A percentile compares a stretch with the other conserved stretches of the same genome.
These are phyloP conservation scores for Lithocarpus polystachyus DNA, from an alignment of 306 rosid species.

Conservation along the genomic window DNA sequence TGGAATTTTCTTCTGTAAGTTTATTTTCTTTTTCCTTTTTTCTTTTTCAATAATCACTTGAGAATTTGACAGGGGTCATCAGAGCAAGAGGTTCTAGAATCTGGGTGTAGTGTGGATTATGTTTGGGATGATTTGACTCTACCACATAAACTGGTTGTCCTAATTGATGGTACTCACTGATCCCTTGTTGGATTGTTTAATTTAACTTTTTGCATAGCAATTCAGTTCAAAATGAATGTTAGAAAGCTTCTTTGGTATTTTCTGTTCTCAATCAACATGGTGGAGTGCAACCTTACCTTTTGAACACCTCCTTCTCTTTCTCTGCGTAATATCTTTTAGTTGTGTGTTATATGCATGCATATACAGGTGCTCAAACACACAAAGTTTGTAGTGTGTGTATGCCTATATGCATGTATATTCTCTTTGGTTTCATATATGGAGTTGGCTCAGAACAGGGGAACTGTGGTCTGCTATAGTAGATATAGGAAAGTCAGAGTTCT, in stretches of 20 bases:
- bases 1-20: background rate
- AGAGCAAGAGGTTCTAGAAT: slow-evolving; percentile 78
- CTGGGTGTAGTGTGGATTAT: slow-evolving; percentile 61
- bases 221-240: background rate
- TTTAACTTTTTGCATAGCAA: background rate
- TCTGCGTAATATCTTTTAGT: background rate
- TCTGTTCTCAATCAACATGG: background rate
- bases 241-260: background rate
- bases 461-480: background rate
- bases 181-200: slow-evolving; percentile 15
- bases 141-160: slow-evolving; percentile 70
- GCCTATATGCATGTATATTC: background rate
- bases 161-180: slow-evolving; percentile 50
- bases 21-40: slow-evolving; percentile 1
- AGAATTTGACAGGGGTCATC: slow-evolving; percentile 55
- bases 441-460: background rate
- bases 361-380: background rate
- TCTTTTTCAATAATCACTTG: slow-evolving; percentile 24
- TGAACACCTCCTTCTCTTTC: background rate
- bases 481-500: background rate
- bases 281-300: slow-evolving; percentile 7
- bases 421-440: background rate
- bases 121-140: slow-evolving; percentile 95
- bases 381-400: background rate
- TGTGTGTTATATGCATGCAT: background rate